Conservation (phyloP, 768 basidiomycete species). For the Clitopilus hobsonii region DNA sequence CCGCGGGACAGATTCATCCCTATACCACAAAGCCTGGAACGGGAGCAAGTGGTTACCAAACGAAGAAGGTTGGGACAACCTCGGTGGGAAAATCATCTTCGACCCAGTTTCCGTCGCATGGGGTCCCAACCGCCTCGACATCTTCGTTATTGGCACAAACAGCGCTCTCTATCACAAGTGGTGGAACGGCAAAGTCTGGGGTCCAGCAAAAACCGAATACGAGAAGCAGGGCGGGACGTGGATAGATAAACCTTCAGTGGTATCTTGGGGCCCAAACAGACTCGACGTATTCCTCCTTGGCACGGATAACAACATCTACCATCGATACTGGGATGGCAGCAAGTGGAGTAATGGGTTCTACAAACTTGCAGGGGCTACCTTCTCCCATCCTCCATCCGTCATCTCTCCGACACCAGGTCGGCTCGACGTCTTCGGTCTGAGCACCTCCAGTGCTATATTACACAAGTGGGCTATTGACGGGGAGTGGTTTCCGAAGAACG, state of each 20-base stretch:
- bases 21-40: slow-evolving; percentile 10
- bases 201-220: too few species aligned
- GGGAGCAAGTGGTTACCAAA: slow-evolving; percentile 3
- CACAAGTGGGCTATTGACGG: too few species aligned
- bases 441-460: too few species aligned
- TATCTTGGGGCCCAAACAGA: slow-evolving; percentile 4
- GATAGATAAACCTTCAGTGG: background rate
- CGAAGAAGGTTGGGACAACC: background rate
- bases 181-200: slow-evolving; percentile 7
- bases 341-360: background rate
- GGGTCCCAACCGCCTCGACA: slow-evolving; percentile 2
- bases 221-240: background rate
- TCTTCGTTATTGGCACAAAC: slow-evolving; percentile 6
- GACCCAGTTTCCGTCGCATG: background rate
- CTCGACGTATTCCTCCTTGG: slow-evolving; percentile 5
- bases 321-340: background rate
- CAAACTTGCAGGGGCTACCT: background rate
- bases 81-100: background rate
- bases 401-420: too few species aligned
- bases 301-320: background rate
- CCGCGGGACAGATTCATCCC: slow-evolving; percentile 10
- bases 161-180: slow-evolving; percentile 8
- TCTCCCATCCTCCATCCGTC: too few species aligned
- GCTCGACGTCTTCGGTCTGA: too few species aligned
- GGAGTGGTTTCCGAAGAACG: too few species aligned